These are phyloP conservation scores for Pugionium dolabratum DNA, from an alignment of 345 rosid species.

Conservation along the genomic window DNA sequence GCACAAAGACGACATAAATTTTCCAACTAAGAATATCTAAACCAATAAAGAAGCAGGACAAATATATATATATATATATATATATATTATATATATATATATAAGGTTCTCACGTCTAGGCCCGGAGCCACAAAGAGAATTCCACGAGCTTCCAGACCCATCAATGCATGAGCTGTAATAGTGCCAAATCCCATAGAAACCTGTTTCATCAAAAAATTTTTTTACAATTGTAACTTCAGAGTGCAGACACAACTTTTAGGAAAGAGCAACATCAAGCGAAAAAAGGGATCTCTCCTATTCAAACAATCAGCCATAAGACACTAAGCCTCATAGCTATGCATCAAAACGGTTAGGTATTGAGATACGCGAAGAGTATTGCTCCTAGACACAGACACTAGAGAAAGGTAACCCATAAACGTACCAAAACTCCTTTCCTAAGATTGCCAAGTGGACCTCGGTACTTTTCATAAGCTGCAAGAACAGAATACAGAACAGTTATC, in stretches of 20 bases:
- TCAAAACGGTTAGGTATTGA: neutral
- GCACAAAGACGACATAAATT: slow-evolving; percentile 24
- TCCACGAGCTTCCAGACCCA: slow-evolving; percentile 96
- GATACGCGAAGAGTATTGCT: too few relatives aligned
- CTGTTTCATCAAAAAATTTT: slow-evolving; percentile 53
- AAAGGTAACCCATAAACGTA: slow-evolving; percentile 37
- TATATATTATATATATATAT: too few relatives aligned
- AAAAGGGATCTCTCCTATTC: neutral
- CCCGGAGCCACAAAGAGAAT: slow-evolving; percentile 83
- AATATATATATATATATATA: too few relatives aligned
- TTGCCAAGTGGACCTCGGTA: slow-evolving; percentile 88
- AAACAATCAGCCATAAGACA: neutral
- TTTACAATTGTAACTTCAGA: neutral
- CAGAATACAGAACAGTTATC: slow-evolving; percentile 4
- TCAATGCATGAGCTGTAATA: slow-evolving; percentile 82
- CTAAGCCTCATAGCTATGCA: neutral
- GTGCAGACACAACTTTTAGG: too few relatives aligned
- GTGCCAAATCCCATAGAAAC: slow-evolving; percentile 93
- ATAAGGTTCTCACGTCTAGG: slow-evolving; percentile 58
- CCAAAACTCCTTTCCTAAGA: slow-evolving; percentile 99
- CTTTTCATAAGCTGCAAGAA: slow-evolving; percentile 74
- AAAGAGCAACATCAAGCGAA: neutral
- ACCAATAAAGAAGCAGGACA: neutral
- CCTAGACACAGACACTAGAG: too few relatives aligned
- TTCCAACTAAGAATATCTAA: neutral